These are phyloP conservation scores for Effrenium voratum DNA, from an alignment of 73 alveolate species.

Conservation along the genomic window DNA sequence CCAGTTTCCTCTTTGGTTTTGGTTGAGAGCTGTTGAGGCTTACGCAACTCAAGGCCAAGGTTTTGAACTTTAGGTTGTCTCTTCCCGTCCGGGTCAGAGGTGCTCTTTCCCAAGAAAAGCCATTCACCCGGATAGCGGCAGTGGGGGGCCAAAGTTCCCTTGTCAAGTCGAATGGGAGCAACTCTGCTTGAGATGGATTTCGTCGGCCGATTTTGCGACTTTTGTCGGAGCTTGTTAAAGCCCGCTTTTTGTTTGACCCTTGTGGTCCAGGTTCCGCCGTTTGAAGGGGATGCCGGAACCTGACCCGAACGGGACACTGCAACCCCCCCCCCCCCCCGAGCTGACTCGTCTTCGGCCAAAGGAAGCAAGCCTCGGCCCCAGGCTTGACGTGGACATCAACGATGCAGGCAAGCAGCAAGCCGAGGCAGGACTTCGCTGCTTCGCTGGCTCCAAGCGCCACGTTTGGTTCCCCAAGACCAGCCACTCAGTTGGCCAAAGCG, in stretches of 20 bases:
- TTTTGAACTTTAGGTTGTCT: too few relatives aligned
- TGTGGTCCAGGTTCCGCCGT: not conserved
- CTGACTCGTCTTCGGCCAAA: not conserved
- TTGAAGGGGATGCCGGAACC: not conserved
- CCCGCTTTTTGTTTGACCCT: not conserved
- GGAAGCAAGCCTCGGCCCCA: not conserved
- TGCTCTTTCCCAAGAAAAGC: too few relatives aligned
- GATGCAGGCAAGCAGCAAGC: slow-evolving; percentile 59
- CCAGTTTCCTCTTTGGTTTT: too few relatives aligned
- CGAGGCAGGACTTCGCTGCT: not conserved
- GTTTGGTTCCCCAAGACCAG: not conserved
- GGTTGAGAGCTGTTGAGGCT: too few relatives aligned
- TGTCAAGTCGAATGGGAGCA: too few relatives aligned
- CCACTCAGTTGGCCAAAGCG: not conserved
- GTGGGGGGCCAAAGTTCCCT: too few relatives aligned
- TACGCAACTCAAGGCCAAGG: too few relatives aligned
- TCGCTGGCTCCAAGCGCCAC: not conserved
- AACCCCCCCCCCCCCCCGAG: not conserved
- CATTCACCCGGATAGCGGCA: too few relatives aligned
- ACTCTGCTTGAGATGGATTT: too few relatives aligned
- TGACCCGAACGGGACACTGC: not conserved
- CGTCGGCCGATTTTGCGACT: too few relatives aligned
- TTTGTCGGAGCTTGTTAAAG: too few relatives aligned
- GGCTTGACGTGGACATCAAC: slow-evolving; percentile 67
- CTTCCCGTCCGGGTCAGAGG: too few relatives aligned